Evolutionary conservation across 2,329 filamentous ascomycete species (phyloP), one percentile per base, ranked within the genome.

Genomic region (Sphaerulina vaccinii): DNA sequence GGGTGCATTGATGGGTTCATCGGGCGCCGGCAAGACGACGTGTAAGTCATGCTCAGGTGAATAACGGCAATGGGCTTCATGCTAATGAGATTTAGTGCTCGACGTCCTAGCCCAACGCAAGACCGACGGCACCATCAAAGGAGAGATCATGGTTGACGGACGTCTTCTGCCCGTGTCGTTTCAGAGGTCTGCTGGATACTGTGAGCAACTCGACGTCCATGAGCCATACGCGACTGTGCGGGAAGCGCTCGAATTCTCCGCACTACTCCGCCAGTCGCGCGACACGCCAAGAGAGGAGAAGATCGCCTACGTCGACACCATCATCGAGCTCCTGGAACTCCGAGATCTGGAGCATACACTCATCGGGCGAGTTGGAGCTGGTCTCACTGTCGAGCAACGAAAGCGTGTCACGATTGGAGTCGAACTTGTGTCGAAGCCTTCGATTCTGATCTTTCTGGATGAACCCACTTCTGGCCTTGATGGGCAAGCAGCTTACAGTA

Each of bases 1-100:
- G 7, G 91, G 87, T 3, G 87, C 88, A 2, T 74, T 93, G 1
- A 90, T 93, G 86, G 88, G 88, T 32, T 84, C 85, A 5, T 90
- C 86, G 4, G 87, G 87, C 41, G 72, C 72, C 21, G 70, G 70
- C 16, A 72, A 72, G 54, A 72, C 70, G 1, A 72, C 70, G 10
- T 57, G n/a, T n/a, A n/a, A n/a, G n/a, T n/a, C n/a, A n/a, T n/a
- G n/a, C n/a, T n/a, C n/a, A n/a, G n/a, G n/a, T n/a, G n/a, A n/a
- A n/a, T n/a, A n/a, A n/a, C n/a, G n/a, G n/a, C n/a, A n/a, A n/a
- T n/a, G n/a, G n/a, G n/a, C n/a, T n/a, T n/a, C n/a, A n/a, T n/a
- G n/a, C n/a, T n/a, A n/a, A n/a, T n/a, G n/a, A n/a, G n/a, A n/a
- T n/a, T n/a, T n/a, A n/a, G n/a, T 72, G 1, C 62, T 72, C 7